Conservation (phyloP, 2,329 filamentous ascomycete species). For the Hypoxylon rubiginosum region DNA sequence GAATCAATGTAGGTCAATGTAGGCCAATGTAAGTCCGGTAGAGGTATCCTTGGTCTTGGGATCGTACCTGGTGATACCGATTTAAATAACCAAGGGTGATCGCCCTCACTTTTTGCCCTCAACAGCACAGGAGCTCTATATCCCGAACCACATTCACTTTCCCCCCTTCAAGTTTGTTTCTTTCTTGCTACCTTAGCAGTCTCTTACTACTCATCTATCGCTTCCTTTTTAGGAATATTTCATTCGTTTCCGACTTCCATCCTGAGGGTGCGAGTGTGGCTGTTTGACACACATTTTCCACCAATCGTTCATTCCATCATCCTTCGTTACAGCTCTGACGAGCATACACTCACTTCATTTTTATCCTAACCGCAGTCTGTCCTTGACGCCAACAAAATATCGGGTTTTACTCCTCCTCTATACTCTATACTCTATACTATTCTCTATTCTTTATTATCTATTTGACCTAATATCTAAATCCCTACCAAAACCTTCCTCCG, state of each 20-base stretch:
- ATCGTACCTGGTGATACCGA: slow-evolving; percentile 26
- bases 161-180: slow-evolving; percentile 14
- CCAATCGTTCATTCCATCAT: slow-evolving; percentile 26
- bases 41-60: slow-evolving; percentile 20
- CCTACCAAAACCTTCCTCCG: neutral
- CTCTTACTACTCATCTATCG: slow-evolving; percentile 15
- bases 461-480: slow-evolving; percentile 19
- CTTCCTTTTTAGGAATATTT: slow-evolving; percentile 36
- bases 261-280: slow-evolving; percentile 22
- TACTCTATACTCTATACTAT: slow-evolving; percentile 8
- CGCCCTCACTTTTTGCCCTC: slow-evolving; percentile 30
- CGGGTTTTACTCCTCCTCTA: slow-evolving; percentile 8
- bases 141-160: slow-evolving; percentile 26
- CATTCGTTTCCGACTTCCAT: slow-evolving; percentile 38
- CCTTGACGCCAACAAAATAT: slow-evolving; percentile 17
- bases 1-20: too few relatives aligned
- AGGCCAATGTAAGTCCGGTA: neutral
- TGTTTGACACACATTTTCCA: slow-evolving; percentile 31
- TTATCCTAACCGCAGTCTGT: slow-evolving; percentile 27
- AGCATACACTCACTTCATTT: slow-evolving; percentile 28
- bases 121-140: slow-evolving; percentile 28
- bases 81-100: slow-evolving; percentile 41
- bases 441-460: slow-evolving; percentile 6
- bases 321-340: slow-evolving; percentile 34
- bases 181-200: neutral